Evolutionary conservation across 176 grass and related monocot genomes (phyloP).

Genomic region (Echinochloa phyllopogon): DNA sequence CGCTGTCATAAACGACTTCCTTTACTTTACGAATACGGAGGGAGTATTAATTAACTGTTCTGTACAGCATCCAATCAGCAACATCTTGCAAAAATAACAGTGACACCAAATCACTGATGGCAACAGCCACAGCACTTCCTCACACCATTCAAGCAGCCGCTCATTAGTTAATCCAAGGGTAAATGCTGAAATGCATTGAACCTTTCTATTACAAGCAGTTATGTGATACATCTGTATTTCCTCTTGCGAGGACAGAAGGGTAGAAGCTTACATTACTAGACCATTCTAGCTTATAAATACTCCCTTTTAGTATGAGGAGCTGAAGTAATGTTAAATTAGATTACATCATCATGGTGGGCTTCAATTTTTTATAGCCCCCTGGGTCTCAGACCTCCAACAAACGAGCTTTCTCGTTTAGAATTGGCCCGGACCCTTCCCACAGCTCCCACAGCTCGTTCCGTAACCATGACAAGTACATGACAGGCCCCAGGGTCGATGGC

Average conservation of each 20-base stretch:
- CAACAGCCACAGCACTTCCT: neutral
- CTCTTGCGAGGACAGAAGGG: conserved; percentile 37
- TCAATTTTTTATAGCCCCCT: conserved; percentile 1
- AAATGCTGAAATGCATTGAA: neutral
- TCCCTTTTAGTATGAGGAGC: conserved; percentile 22
- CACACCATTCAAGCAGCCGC: neutral
- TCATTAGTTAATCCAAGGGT: neutral
- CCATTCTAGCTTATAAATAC: conserved; percentile 47
- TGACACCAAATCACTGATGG: neutral
- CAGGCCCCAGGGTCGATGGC: conserved; percentile 85
- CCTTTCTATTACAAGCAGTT: conserved; percentile 34
- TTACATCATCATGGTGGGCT: conserved; percentile 27
- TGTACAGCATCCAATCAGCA: neutral
- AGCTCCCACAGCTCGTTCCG: conserved; percentile 86
- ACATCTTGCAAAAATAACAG: neutral
- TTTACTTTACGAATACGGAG: too few species aligned
- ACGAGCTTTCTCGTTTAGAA: conserved; percentile 80
- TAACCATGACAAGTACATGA: conserved; percentile 86
- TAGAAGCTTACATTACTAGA: conserved; percentile 35
- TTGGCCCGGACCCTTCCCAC: conserved; percentile 74
- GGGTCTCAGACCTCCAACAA: conserved; percentile 66
- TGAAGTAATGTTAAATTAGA: conserved; percentile 33
- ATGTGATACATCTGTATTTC: conserved; percentile 27
- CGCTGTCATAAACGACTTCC: too few species aligned
- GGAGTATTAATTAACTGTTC: neutral